Base-by-base conservation (phyloP, 495 filamentous ascomycete species). In the Neurospora discreta region DNA sequence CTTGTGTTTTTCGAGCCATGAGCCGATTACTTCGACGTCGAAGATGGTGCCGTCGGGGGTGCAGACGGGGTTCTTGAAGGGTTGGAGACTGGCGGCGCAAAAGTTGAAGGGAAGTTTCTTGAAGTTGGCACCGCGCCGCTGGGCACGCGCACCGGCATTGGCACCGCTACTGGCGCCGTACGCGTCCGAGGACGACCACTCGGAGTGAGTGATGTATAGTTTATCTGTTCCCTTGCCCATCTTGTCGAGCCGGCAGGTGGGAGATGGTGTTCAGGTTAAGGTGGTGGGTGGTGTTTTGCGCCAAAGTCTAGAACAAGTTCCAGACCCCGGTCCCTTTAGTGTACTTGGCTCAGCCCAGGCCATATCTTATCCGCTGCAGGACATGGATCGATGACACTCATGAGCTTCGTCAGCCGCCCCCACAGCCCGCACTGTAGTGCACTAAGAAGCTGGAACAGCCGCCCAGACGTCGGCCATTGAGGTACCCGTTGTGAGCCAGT, bases 71-170 rank as follows among this genome's bases (percentile, higher is more conserved):
- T 93, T 90, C 79, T 89, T 85, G 83, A 93, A 97, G 1, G 95
- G 95, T 78, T 98, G 95, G 20, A 99, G 90, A 36, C 92, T 95
- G 43, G 97, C 90, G 73, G 95, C 93, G 87, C 95, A 99, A 84
- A 95, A 98, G 86, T 97, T 98, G 88, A 97, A 99, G 43, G 95
- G 95, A 4, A 99, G 87, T 33, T 93, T 92, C 78, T 90, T 91
- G 85, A 98, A 99, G 39, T 87, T 85, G n/a, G 86, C 87, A 68
- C 88, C 87, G 42, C 80, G 84, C 36, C 78, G 75, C 18, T 79
- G 75, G 20, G 70, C 68, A 73, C 85, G 85, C 41, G 85, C 86
- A 18, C 86, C 86, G 18, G 91, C 89, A 71, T 89, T 91, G 43
- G 91, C 87, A 78, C 92, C 92, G 39, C 85, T 87, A 75, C 87